Base-by-base conservation (phyloP, 495 filamentous ascomycete species). In the Haplographium delicatum region DNA sequence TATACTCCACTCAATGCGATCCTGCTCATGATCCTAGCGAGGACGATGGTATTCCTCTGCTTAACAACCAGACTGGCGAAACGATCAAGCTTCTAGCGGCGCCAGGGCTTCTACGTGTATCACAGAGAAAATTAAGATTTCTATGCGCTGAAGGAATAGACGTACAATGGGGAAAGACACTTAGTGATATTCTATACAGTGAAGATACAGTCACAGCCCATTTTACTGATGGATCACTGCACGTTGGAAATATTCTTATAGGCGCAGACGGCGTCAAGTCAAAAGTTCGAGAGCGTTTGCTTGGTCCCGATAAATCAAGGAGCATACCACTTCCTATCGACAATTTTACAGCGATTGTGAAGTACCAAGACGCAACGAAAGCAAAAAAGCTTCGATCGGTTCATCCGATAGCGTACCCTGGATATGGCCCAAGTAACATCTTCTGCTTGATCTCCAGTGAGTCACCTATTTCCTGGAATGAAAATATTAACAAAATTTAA, bases 211-310 rank as follows among this genome's bases (percentile, higher is more conserved):
- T 54, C 23, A 43, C 18, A 2, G 51, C 27, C 3, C 11, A 20
- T 8, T 54, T 54, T 31, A n/a, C 22, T n/a, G 51, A 54, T 25
- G 51, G 51, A 27, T 41, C 43, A 33, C 9, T 3, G 1, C 23
- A 22, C n/a, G 2, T 10, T 24, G 51, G 51, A 30, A 19, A 33
- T 34, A 4, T 54, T 22, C 16, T 47, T 19, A 30, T 54, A n/a
- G 51, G 51, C 3, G 51, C 51, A 15, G 51, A 54, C 24, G 51
- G 51, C 8, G 9, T 35, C 8, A 24, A 25, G 22, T 54, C 51
- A 8, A 22, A 18, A 20, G 51, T 54, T 6, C 33, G 51, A 9
- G 26, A 34, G 18, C 16, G 30, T 5, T 18, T 47, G 9, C 31
- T 54, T 38, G 51, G 51, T 8, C 6, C 23, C 4, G 44, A 40